A percentile compares a stretch with the other conserved stretches of the same genome.
Conservation (phyloP, 805 yeast species). For the Yarrowia yakushimensis region DNA sequence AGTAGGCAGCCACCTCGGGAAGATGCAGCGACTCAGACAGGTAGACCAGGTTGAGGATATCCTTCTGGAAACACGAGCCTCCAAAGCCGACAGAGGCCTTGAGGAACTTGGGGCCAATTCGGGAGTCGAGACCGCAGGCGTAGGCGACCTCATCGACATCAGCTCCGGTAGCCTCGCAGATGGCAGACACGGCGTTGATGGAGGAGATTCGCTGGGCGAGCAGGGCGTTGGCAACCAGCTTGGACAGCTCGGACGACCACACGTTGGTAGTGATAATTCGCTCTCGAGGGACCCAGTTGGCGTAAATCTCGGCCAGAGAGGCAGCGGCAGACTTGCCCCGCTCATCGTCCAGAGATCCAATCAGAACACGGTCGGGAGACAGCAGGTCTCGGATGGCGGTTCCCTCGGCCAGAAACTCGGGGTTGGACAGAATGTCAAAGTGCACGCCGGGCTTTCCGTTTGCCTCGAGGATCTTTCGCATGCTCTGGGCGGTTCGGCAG, state of each 20-base stretch:
- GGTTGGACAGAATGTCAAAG: conserved; percentile 36
- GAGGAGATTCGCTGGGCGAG: conserved; percentile 37
- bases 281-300: conserved; percentile 35
- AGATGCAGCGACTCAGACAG: conserved; percentile 35
- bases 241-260: conserved; percentile 37
- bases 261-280: conserved; percentile 35
- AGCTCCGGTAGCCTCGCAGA: conserved; percentile 37
- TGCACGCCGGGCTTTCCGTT: conserved; percentile 35
- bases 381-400: conserved; percentile 34
- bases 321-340: conserved; percentile 35
- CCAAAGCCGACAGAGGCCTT: conserved; percentile 38
- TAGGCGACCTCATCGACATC: conserved; percentile 36
- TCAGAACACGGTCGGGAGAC: conserved; percentile 35
- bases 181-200: conserved; percentile 36
- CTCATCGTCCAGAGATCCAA: conserved; percentile 34
- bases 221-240: conserved; percentile 36
- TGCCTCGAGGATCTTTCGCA: conserved; percentile 34
- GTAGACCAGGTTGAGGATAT: conserved; percentile 34
- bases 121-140: conserved; percentile 36
- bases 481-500: conserved; percentile 35
- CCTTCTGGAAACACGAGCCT: conserved; percentile 37
- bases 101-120: conserved; percentile 36
- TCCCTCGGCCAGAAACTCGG: conserved; percentile 37
- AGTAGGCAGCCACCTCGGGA: conserved; percentile 35
- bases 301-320: conserved; percentile 34